Percentiles rank a stretch among this genome's conserved stretches.
Conservation (phyloP, 2,329 filamentous ascomycete species). For the Fusarium circinatum region DNA sequence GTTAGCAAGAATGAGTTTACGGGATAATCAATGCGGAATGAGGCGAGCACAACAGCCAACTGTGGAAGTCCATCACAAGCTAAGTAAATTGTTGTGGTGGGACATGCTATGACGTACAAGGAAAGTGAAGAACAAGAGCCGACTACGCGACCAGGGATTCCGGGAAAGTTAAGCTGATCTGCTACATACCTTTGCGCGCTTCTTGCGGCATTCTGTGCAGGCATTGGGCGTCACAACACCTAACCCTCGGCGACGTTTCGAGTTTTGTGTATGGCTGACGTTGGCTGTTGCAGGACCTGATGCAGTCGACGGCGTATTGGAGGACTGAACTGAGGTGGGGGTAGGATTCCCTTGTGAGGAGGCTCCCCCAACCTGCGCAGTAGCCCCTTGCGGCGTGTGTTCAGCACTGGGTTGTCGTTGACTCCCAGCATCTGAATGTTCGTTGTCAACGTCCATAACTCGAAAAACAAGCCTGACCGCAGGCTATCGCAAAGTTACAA, state of each 20-base stretch:
- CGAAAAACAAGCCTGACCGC: conserved; percentile 7
- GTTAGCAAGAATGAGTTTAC: conserved; percentile 19
- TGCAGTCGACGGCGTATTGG: conserved; percentile 41
- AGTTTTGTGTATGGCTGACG: conserved; percentile 45
- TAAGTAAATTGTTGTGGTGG: background rate
- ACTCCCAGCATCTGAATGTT: conserved; percentile 43
- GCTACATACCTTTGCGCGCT: conserved; percentile 65
- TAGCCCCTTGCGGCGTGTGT: conserved; percentile 49
- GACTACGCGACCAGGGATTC: background rate
- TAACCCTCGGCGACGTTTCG: conserved; percentile 64
- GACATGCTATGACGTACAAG: background rate
- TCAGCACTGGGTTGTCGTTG: conserved; percentile 48
- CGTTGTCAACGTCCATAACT: conserved; percentile 49
- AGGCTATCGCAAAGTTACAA: conserved; percentile 9
- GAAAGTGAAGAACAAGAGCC: conserved; percentile 1
- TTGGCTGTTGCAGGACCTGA: conserved; percentile 36
- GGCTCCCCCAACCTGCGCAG: conserved; percentile 30
- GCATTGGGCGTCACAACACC: conserved; percentile 69
- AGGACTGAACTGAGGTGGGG: conserved; percentile 43
- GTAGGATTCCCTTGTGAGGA: conserved; percentile 47
- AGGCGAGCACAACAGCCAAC: background rate
- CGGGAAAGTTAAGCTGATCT: background rate
- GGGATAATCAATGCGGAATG: background rate
- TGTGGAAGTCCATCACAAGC: background rate
- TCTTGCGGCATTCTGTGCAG: conserved; percentile 70